Evolutionary conservation across 2,329 filamentous ascomycete species (phyloP).

Genomic region (Pseudocercospora eumusae): DNA sequence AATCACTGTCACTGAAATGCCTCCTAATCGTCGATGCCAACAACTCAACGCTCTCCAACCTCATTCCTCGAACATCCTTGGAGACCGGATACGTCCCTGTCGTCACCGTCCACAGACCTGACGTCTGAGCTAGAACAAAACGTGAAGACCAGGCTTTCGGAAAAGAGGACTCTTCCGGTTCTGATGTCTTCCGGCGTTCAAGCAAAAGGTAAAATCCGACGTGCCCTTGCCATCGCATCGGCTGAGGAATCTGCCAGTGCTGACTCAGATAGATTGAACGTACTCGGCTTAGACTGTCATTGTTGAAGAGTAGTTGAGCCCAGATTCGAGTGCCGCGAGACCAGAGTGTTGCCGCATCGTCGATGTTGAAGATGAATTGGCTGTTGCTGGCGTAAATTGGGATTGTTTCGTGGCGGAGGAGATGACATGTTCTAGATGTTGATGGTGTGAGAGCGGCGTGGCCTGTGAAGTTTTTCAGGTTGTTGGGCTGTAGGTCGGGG

Average conservation of each 20-base stretch:
- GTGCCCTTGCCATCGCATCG: slow-evolving; percentile 32
- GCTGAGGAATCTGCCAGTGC: slow-evolving; percentile 30
- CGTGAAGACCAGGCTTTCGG: slow-evolving; percentile 17
- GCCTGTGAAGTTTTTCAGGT: slow-evolving; percentile 22
- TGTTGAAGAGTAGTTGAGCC: slow-evolving; percentile 22
- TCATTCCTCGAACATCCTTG: slow-evolving; percentile 30
- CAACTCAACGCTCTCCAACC: slow-evolving; percentile 31
- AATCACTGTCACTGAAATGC: slow-evolving; percentile 7
- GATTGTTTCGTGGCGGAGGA: slow-evolving; percentile 30
- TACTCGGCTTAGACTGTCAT: slow-evolving; percentile 20
- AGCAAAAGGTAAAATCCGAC: slow-evolving; percentile 35
- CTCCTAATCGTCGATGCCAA: slow-evolving; percentile 24
- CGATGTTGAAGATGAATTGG: slow-evolving; percentile 30
- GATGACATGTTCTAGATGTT: slow-evolving; percentile 27
- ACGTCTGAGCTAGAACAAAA: slow-evolving; percentile 18
- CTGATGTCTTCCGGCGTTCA: slow-evolving; percentile 12
- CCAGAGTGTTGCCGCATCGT: slow-evolving; percentile 19
- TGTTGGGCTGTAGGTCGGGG: slow-evolving; percentile 22
- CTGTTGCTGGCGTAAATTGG: slow-evolving; percentile 28
- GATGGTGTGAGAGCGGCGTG: slow-evolving; percentile 28
- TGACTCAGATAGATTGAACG: slow-evolving; percentile 29
- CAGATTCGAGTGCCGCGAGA: slow-evolving; percentile 21
- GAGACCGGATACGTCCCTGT: slow-evolving; percentile 27
- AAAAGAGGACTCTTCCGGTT: slow-evolving; percentile 13
- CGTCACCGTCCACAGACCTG: slow-evolving; percentile 22